Base-by-base conservation (phyloP, 768 basidiomycete species). In the Boletales sp. region DNA sequence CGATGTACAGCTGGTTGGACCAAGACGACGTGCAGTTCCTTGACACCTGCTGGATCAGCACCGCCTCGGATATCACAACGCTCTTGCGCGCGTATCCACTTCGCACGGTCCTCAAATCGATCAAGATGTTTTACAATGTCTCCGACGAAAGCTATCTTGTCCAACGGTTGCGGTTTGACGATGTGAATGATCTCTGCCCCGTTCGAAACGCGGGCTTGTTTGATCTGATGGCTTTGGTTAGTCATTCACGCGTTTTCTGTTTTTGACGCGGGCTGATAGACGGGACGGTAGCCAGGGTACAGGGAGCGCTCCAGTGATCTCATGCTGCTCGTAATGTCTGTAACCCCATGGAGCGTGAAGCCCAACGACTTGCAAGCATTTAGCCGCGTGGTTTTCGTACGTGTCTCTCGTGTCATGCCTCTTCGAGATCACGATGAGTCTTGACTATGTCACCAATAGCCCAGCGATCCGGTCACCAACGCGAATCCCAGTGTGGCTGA, bases 171-270 rank as follows among this genome's bases (percentile, higher is more conserved):
- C 29, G 13, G 21, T 57, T 57, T 10, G 13, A 40, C 3, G 39
- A 57, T 14, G 45, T 49, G 27, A 47, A 57, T n/a, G 47, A 45
- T 35, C 29, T 52, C n/a, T 49, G 47, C 36, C 44, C 41, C 29
- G 30, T 31, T 19, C 32, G 11, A 21, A 21, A 47, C 15, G 45
- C 30, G 14, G 37, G 5, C 13, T 24, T 44, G 12, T 48, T 57
- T 8, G 56, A 58, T 19, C 36, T 58, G 56, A 17, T 40, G 9
- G 39, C 44, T 2, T 9, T 40, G 45, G 49, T 45, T 3, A 1
- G 32, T 38, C 7, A 4, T 27, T 29, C 5, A 12, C 24, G 5
- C 21, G 12, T 30, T 7, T 32, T 34, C 8, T 8, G 8, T n/a
- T 32, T 47, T 39, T 11, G 18, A 27, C 5, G 9, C 31, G 32